Percentiles rank a stretch among this genome's conserved stretches.
Evolutionary conservation across 2,329 filamentous ascomycete genomes (phyloP).

Genomic region (Zopfia rhizophila): DNA sequence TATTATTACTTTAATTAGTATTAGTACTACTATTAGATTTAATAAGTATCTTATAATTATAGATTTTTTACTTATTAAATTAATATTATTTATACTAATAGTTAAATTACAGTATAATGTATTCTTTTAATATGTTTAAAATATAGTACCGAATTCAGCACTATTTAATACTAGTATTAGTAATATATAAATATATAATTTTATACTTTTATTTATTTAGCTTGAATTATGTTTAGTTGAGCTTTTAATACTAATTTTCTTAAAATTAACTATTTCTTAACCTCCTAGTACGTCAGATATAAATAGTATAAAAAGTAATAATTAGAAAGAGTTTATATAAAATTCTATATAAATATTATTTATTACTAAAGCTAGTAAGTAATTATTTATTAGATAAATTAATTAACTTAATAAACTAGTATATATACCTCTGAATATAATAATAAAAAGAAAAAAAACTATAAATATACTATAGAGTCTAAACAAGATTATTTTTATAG

Average conservation of each 20-base stretch:
- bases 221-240: conserved; percentile 14
- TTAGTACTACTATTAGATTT: conserved; percentile 23
- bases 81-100: conserved; percentile 23
- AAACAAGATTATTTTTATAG: conserved; percentile 14
- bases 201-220: conserved; percentile 19
- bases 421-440: conserved; percentile 19
- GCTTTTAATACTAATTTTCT: conserved; percentile 19
- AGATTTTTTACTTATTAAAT: conserved; percentile 20
- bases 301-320: conserved; percentile 14
- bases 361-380: conserved; percentile 14
- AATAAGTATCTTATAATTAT: conserved; percentile 21
- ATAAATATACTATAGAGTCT: conserved; percentile 13
- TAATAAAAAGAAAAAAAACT: conserved; percentile 12
- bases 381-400: conserved; percentile 15
- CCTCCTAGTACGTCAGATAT: conserved; percentile 6
- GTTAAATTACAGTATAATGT: conserved; percentile 24
- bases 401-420: conserved; percentile 17
- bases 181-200: conserved; percentile 20
- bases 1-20: conserved; percentile 23
- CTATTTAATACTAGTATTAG: conserved; percentile 22
- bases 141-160: conserved; percentile 17
- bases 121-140: conserved; percentile 17
- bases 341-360: conserved; percentile 15
- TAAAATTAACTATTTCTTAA: conserved; percentile 14
- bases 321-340: conserved; percentile 16